Evolutionary conservation across 257 asterid genomes (phyloP), one percentile per base, ranked within the genome.

Genomic region (Nicotiana noctiflora): DNA sequence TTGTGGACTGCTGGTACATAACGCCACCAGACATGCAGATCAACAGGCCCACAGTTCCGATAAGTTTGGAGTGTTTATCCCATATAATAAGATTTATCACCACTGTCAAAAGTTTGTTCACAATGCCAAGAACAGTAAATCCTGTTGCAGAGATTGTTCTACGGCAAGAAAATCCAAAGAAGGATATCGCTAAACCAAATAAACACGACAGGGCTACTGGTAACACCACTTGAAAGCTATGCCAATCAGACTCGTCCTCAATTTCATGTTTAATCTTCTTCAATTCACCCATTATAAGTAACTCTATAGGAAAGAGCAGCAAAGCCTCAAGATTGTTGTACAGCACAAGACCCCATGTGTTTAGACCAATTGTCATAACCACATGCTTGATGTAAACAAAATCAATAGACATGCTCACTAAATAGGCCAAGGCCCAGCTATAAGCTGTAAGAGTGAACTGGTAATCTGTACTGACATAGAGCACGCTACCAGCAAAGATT

Each of bases 321-420:
- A 95, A 83, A 46, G 98, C 98, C 90, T 95, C 98, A 13, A 95
- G 97, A 86, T 95, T 95, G 83, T 95, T 95, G 87, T 93, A 95
- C 90, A 95, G 81, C 72, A 95, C 98, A 23, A 95, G 97, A 32
- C 97, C 99, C 99, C 99, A 95, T 1, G 99, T 95, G 87, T 91
- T 93, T 63, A 95, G 79, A 51, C 98, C 95, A 21, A 95, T 91
- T 29, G 99, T 95, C 98, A 92, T 92, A 25, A 93, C 98, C n/a
- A 93, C 98, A 67, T 95, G 99, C 91, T 95, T 95, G 27, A 95
- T 95, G 88, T 95, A 93, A 63, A 95, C 98, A 86, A 95, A 95
- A 84, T 95, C 99, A 52, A 95, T 86, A 1, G 98, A 91, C 99
- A 95, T 95, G 92, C 99, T 92, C 80, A 91, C 88, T 31, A 93